Evolutionary conservation across 1,284 basidiomycete genomes (phyloP).

Genomic region (Flammula alnicola): DNA sequence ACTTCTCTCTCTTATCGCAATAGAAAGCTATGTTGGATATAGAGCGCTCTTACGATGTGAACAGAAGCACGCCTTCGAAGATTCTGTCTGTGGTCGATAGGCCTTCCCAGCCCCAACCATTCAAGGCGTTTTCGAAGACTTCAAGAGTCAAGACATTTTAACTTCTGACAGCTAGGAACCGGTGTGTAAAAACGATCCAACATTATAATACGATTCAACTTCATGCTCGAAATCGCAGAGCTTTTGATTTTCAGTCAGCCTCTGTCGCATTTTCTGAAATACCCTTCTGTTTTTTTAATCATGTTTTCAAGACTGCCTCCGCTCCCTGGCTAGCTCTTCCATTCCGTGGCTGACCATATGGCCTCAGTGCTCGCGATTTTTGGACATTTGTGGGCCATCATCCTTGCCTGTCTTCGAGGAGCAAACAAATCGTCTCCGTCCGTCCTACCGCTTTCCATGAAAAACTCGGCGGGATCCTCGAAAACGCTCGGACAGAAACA

Average conservation of each 20-base stretch:
- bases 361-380: constrained; percentile 10
- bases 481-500: too few species aligned
- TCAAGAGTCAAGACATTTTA: too few species aligned
- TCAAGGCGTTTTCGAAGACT: too few species aligned
- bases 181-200: too few species aligned
- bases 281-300: background rate
- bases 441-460: constrained; percentile 6
- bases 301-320: background rate
- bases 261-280: constrained; percentile 5
- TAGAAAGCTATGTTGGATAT: too few species aligned
- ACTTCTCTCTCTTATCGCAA: too few species aligned
- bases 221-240: background rate
- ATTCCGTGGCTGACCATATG: constrained; percentile 4
- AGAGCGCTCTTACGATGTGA: too few species aligned
- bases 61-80: too few species aligned
- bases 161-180: too few species aligned
- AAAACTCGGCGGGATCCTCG: too few species aligned
- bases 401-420: constrained; percentile 8
- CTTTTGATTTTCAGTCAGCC: constrained; percentile 4
- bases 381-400: constrained; percentile 9
- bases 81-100: too few species aligned
- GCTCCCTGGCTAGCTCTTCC: background rate
- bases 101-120: too few species aligned
- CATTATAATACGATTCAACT: background rate
- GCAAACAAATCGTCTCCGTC: background rate